Evolutionary conservation across 2,329 filamentous ascomycete genomes (phyloP).

Genomic region (Bipolaris sorokiniana): DNA sequence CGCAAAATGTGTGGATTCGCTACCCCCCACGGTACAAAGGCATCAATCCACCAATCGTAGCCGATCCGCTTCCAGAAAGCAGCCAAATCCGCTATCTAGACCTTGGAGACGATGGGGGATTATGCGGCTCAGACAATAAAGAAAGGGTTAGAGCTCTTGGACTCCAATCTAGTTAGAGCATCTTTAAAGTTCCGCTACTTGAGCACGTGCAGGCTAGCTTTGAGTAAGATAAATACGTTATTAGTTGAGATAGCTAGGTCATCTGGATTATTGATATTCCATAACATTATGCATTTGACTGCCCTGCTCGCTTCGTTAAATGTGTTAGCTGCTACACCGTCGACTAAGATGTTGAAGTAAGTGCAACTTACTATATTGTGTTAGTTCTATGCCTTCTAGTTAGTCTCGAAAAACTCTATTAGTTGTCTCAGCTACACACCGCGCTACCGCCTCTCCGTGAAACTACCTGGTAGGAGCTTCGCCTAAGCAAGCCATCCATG

Average conservation of each 20-base stretch:
- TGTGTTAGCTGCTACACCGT: not conserved
- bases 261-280: not conserved
- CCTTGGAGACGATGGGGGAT: not conserved
- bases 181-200: not conserved
- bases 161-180: not conserved
- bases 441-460: not conserved
- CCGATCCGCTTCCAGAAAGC: not conserved
- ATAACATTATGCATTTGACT: not conserved
- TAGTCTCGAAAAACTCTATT: not conserved
- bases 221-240: not conserved
- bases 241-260: not conserved
- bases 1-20: conserved; percentile 9
- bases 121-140: conserved; percentile 6
- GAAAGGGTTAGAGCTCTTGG: not conserved
- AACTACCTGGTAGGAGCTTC: not conserved
- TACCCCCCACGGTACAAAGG: conserved; percentile 5
- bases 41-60: not conserved
- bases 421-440: not conserved
- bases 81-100: not conserved
- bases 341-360: not conserved
- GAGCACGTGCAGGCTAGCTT: not conserved
- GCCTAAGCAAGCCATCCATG: not conserved
- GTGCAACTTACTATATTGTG: not conserved
- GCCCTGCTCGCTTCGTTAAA: not conserved
- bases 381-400: not conserved